Percentiles rank a stretch among this genome's conserved stretches.
Conservation (phyloP, 163 green algal species). For the Dunaliella salina region DNA sequence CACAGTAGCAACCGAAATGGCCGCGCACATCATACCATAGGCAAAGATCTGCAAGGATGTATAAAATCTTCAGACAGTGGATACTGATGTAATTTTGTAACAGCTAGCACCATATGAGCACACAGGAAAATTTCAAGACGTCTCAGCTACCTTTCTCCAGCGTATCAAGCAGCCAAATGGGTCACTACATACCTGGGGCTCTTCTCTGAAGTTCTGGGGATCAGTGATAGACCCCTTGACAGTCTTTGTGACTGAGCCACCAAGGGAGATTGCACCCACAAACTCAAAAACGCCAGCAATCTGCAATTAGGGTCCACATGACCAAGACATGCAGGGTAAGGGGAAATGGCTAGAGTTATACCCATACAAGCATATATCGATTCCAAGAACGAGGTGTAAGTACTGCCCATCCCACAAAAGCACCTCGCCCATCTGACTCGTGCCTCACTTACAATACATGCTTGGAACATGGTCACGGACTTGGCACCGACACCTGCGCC, state of each 20-base stretch:
- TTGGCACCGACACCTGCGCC: not conserved
- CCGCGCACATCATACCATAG: conserved; percentile 44
- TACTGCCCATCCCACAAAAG: too few species aligned
- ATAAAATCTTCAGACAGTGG: too few species aligned
- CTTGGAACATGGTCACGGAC: not conserved
- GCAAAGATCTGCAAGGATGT: conserved; percentile 4
- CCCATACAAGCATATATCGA: too few species aligned
- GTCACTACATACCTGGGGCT: conserved; percentile 24
- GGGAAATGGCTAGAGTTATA: too few species aligned
- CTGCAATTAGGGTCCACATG: not conserved
- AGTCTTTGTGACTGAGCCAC: conserved; percentile 28
- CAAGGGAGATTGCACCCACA: conserved; percentile 39
- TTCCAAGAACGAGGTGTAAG: too few species aligned
- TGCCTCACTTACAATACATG: not conserved
- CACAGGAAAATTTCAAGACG: too few species aligned
- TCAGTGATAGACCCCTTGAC: conserved; percentile 22
- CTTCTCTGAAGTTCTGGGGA: conserved; percentile 2
- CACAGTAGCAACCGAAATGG: conserved; percentile 29
- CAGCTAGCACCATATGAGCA: too few species aligned
- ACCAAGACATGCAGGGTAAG: too few species aligned
- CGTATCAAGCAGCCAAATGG: too few species aligned
- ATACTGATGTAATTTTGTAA: too few species aligned
- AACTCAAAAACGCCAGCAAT: conserved; percentile 54
- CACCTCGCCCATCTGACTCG: too few species aligned
- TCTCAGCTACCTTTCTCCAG: too few species aligned